A percentile compares a stretch with the other conserved stretches of the same genome.
phyloP scores from a whole-genome alignment of 805 yeast species.

The Scheffersomyces coipomensis region DNA sequence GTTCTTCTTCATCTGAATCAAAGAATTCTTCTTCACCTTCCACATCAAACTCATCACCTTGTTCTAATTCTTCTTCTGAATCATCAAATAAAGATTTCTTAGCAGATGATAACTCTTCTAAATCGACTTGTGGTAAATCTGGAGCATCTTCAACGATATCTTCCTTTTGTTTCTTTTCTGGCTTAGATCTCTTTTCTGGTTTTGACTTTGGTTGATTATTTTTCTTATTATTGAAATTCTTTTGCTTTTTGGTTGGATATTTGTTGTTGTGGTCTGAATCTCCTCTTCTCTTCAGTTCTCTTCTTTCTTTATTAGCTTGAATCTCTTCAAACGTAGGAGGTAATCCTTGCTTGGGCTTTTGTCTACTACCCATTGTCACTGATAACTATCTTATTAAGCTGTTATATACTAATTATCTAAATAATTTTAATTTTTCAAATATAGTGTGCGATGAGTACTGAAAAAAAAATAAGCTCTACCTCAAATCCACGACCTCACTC shows the following conservation, averaged over 20 bases:
- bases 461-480: not conserved
- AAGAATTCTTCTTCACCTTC: slow-evolving; percentile 19
- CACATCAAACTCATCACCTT: slow-evolving; percentile 43
- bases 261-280: not conserved
- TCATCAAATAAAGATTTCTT: slow-evolving; percentile 78
- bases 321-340: slow-evolving; percentile 91
- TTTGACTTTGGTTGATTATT: slow-evolving; percentile 6
- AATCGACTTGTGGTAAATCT: slow-evolving; percentile 59
- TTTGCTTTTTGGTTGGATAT: slow-evolving; percentile 5
- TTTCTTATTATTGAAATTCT: not conserved
- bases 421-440: not conserved
- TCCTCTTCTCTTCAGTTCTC: slow-evolving; percentile 35
- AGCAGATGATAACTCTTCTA: slow-evolving; percentile 62
- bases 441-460: not conserved
- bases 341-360: slow-evolving; percentile 86
- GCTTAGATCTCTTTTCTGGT: slow-evolving; percentile 17
- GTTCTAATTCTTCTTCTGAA: slow-evolving; percentile 57
- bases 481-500: not conserved
- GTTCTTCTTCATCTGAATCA: slow-evolving; percentile 63
- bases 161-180: slow-evolving; percentile 16
- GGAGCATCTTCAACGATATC: slow-evolving; percentile 31
- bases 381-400: not conserved
- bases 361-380: slow-evolving; percentile 80
- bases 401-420: not conserved
- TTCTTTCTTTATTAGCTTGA: slow-evolving; percentile 44